Conservation (phyloP, 371 early-diverging fungal species). For the Mortierella sp. region DNA sequence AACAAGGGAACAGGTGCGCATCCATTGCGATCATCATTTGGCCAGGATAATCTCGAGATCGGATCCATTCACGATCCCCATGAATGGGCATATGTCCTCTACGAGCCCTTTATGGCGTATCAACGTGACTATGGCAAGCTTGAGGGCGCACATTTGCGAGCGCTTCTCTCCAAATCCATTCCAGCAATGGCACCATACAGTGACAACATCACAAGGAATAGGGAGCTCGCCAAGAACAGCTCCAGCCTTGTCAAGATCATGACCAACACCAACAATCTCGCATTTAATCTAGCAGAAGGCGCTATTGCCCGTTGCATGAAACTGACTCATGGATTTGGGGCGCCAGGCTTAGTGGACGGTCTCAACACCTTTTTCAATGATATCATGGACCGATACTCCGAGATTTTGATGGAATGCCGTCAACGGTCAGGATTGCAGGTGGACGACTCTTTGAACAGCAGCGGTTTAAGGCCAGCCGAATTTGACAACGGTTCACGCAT, state of each 20-base stretch:
- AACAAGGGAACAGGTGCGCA: slow-evolving; percentile 22
- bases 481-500: background rate
- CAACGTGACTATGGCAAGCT: slow-evolving; percentile 71
- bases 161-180: slow-evolving; percentile 48
- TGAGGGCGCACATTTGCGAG: slow-evolving; percentile 60
- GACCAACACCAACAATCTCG: slow-evolving; percentile 56
- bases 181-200: slow-evolving; percentile 31
- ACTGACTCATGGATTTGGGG: slow-evolving; percentile 75
- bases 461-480: background rate
- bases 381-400: slow-evolving; percentile 57
- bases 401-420: slow-evolving; percentile 48
- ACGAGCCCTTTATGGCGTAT: slow-evolving; percentile 70
- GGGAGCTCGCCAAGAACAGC: slow-evolving; percentile 31
- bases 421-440: slow-evolving; percentile 44
- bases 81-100: slow-evolving; percentile 64
- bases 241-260: slow-evolving; percentile 53
- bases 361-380: slow-evolving; percentile 63
- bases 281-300: slow-evolving; percentile 59
- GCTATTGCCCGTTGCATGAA: slow-evolving; percentile 65
- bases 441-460: slow-evolving; percentile 4
- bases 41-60: slow-evolving; percentile 20
- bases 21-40: slow-evolving; percentile 5
- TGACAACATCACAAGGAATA: slow-evolving; percentile 12
- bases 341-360: slow-evolving; percentile 62
- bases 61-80: slow-evolving; percentile 48